phyloP scores from a whole-genome alignment of 805 yeast species.

The Dipodascopsis uninucleata region DNA sequence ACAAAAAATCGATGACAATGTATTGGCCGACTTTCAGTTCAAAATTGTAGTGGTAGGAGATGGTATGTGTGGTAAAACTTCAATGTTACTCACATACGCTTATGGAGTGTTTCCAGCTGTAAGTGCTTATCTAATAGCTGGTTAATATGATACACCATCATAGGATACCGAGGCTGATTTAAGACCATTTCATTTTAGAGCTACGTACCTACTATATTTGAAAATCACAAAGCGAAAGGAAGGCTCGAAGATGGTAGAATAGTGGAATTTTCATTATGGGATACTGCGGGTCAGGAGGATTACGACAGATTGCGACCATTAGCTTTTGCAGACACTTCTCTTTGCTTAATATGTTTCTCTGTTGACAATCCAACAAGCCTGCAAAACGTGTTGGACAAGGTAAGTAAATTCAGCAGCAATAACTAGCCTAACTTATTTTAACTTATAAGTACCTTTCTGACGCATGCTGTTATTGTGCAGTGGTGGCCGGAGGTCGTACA shows the following conservation, averaged over 20 bases:
- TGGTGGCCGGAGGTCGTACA: conserved; percentile 88
- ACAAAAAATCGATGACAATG: conserved; percentile 5
- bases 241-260: conserved; percentile 45
- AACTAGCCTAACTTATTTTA: not conserved
- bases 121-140: not conserved
- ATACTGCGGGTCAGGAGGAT: conserved; percentile 88
- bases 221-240: conserved; percentile 64
- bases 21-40: conserved; percentile 38
- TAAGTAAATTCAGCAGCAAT: not conserved
- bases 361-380: conserved; percentile 60
- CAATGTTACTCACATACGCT: conserved; percentile 61
- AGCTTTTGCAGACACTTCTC: conserved; percentile 73
- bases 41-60: conserved; percentile 84
- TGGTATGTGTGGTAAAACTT: conserved; percentile 89
- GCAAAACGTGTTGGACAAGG: conserved; percentile 60
- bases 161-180: not conserved
- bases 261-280: conserved; percentile 79
- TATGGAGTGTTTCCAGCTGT: conserved; percentile 63
- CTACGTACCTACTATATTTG: conserved; percentile 81
- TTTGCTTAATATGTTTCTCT: conserved; percentile 71
- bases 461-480: conserved; percentile 8
- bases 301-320: conserved; percentile 76
- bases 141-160: not conserved
- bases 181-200: conserved; percentile 29
- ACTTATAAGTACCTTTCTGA: not conserved